Percentiles rank a stretch among this genome's conserved stretches.
Conservation (phyloP, 257 asterid species). For the Paulownia fortunei region DNA sequence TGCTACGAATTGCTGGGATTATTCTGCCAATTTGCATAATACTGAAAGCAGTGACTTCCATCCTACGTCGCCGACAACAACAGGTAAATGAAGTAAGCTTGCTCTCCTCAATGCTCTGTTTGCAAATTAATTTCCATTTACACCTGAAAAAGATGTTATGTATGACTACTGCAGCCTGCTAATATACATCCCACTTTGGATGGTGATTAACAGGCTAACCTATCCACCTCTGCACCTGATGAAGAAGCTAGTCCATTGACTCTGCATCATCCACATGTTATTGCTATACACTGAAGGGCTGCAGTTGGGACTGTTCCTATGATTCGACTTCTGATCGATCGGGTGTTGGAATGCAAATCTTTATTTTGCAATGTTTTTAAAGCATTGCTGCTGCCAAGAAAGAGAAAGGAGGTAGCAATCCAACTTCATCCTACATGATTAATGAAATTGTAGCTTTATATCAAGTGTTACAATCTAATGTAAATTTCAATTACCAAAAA, state of each 20-base stretch:
- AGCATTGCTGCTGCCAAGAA: not conserved
- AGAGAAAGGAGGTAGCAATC: not conserved
- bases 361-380: not conserved
- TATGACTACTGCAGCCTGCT: not conserved
- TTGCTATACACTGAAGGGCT: slow-evolving; percentile 35
- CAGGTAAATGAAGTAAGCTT: slow-evolving; percentile 46
- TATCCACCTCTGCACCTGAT: slow-evolving; percentile 42
- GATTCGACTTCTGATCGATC: not conserved
- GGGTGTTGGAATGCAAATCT: not conserved
- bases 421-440: not conserved
- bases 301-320: not conserved
- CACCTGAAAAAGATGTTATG: not conserved
- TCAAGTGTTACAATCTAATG: slow-evolving; percentile 25
- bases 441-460: slow-evolving; percentile 4
- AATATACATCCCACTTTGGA: slow-evolving; percentile 6
- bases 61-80: slow-evolving; percentile 56
- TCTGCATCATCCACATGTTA: slow-evolving; percentile 34
- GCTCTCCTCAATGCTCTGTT: not conserved
- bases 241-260: slow-evolving; percentile 59
- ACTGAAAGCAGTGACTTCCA: slow-evolving; percentile 72
- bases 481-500: slow-evolving; percentile 17
- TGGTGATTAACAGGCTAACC: slow-evolving; percentile 47
- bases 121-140: not conserved
- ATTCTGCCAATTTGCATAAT: slow-evolving; percentile 82
- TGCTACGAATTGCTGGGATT: slow-evolving; percentile 76